Conservation (phyloP, 441 rosid species). For the Breynia disticha region DNA sequence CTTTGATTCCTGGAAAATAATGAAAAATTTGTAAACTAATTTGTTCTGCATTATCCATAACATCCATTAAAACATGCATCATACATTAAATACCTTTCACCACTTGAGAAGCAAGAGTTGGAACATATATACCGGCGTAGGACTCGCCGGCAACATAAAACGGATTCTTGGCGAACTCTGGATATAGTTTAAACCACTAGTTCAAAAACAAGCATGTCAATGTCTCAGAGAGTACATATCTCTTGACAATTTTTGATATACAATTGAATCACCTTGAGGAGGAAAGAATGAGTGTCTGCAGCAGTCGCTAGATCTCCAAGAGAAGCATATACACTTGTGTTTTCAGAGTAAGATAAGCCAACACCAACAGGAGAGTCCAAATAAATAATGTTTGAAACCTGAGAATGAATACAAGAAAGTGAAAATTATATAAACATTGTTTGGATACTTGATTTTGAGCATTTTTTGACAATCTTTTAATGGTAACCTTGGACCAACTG, state of each 20-base stretch:
- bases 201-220: neutral
- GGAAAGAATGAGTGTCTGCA: constrained; percentile 54
- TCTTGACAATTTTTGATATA: neutral
- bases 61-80: neutral
- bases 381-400: constrained; percentile 75
- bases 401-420: neutral
- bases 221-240: neutral
- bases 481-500: constrained; percentile 77
- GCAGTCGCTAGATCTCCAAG: constrained; percentile 55
- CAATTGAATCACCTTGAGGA: constrained; percentile 39
- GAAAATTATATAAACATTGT: neutral
- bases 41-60: neutral
- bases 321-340: constrained; percentile 41
- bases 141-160: constrained; percentile 83
- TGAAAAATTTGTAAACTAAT: neutral
- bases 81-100: constrained; percentile 40
- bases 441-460: too few relatives aligned
- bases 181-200: constrained; percentile 77
- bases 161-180: constrained; percentile 69
- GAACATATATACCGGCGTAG: constrained; percentile 82
- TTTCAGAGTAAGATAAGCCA: constrained; percentile 64
- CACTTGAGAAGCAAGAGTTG: constrained; percentile 65
- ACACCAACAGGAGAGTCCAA: constrained; percentile 84
- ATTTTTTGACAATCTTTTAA: too few relatives aligned
- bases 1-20: constrained; percentile 1